Evolutionary conservation across 2,329 filamentous ascomycete genomes (phyloP), one percentile per base, ranked within the genome.

Genomic region (Apiospora rasikravindrae): DNA sequence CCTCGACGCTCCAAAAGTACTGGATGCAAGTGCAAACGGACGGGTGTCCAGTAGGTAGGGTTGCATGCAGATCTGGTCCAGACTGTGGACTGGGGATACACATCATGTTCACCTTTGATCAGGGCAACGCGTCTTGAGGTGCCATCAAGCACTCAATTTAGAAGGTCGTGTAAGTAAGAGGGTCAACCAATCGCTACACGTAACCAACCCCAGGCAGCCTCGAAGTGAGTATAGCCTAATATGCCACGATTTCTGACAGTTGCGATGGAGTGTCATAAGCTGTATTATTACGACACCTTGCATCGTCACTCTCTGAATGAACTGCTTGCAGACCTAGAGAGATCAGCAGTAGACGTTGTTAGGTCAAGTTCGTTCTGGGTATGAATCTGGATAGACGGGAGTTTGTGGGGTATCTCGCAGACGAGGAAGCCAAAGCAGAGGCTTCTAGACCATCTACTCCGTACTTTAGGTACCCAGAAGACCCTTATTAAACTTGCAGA

Each of bases 141-240:
- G 29, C 40, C 29, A 64, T 64, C 33, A 40, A 33, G 29, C 33
- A 64, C 57, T 40, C 57, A 40, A 64, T 40, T 10, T 64, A 64
- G 57, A 64, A 64, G 57, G 57, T 22, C 22, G 57, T 64, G 33
- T 40, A 64, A 64, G 29, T 40, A 22, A 61, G 7, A 22, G 53
- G 29, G 29, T 4, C 53, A 33, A 22, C 53, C 53, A 61, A 61
- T 29, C 53, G 26, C 10, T 53, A 26, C 49, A 53, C 14, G n/a
- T 53, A 29, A 29, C 24, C 24, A 11, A 53, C n/a, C 26, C 26
- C 8, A 40, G 33, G 57, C 57, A n/a, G 33, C 33, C 33, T 24
- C n/a, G 11, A 24, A 64, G 57, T n/a, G 33, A 64, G 37, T 64
- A 64, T 64, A 64, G 57, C 57, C 57, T 64, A 40, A 40, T 40